Evolutionary conservation across 2,329 filamentous ascomycete species (phyloP), one percentile per base, ranked within the genome.

Genomic region (Fusarium begoniae): DNA sequence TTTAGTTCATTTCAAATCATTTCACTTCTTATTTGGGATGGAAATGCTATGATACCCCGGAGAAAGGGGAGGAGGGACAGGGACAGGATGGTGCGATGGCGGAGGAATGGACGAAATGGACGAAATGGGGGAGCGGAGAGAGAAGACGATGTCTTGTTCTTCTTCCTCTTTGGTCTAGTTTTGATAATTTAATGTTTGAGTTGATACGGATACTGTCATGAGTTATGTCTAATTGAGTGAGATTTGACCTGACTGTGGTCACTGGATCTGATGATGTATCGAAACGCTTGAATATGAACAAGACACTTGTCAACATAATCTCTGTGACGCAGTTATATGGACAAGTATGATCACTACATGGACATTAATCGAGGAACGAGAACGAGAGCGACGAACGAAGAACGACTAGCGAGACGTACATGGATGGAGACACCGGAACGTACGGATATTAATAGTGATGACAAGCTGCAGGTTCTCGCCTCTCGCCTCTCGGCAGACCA

Each of bases 21-120:
- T 55, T 40, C 35, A 55, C 38, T 59, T 74, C 38, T 69, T 48
- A 50, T 69, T 72, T 66, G 68, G 56, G 62, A 59, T 59, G 63
- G 63, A 55, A 55, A 74, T 61, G 71, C 71, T 68, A 74, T 74
- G 71, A 74, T 74, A 74, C 71, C 71, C 71, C 67, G 69, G 71
- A 50, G 67, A 72, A 71, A 59, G 70, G 71, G 71, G 71, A 55
- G 71, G 67, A 63, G 60, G 41, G 59, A 59, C 37, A 35, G 64
- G 59, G 59, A 59, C 37, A 35, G 64, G 59, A 65, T 58, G 70
- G 58, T 69, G 63, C 48, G 63, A 56, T 72, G 55, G 44, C 40
- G 40, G 69, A 64, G 55, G 63, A n/a, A 26, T 12, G 14, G 35
- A 45, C 22, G 35, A 43, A n/a, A 26, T 12, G 14, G 35, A 45